Percentiles rank a stretch among this genome's conserved stretches.
Conservation (phyloP, 768 basidiomycete genomes). For the Imleria badia region DNA sequence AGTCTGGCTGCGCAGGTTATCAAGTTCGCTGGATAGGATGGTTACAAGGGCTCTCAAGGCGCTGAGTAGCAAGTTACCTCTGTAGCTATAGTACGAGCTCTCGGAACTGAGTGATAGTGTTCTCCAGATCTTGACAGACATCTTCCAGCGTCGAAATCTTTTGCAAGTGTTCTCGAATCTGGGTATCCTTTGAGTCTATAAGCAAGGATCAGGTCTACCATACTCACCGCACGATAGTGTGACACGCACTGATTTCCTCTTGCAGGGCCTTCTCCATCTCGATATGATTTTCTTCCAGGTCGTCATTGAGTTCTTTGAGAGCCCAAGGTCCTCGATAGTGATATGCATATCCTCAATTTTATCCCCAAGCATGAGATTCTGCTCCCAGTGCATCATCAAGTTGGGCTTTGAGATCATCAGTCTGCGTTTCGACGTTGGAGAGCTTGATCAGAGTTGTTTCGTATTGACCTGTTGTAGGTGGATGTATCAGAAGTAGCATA, state of each 20-base stretch:
- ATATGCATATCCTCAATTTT: constrained; percentile 98
- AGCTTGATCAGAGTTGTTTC: constrained; percentile 79
- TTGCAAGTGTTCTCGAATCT: constrained; percentile 63
- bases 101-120: constrained; percentile 88
- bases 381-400: constrained; percentile 94
- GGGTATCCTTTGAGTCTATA: constrained; percentile 70
- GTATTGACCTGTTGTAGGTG: constrained; percentile 57
- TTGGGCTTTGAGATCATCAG: constrained; percentile 92
- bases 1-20: constrained; percentile 80
- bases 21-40: constrained; percentile 68
- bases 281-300: constrained; percentile 93
- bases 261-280: constrained; percentile 91
- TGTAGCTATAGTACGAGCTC: constrained; percentile 87
- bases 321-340: constrained; percentile 93
- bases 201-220: neutral
- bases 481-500: constrained; percentile 2
- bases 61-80: constrained; percentile 43
- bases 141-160: constrained; percentile 75
- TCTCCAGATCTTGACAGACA: constrained; percentile 78
- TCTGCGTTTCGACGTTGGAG: constrained; percentile 84
- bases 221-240: neutral
- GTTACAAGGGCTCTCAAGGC: constrained; percentile 8
- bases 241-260: constrained; percentile 75
- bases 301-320: constrained; percentile 93
- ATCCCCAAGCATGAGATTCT: constrained; percentile 91